These are phyloP conservation scores for Aspergillus sclerotioniger DNA, from an alignment of 495 filamentous ascomycete species.

Conservation along the genomic window DNA sequence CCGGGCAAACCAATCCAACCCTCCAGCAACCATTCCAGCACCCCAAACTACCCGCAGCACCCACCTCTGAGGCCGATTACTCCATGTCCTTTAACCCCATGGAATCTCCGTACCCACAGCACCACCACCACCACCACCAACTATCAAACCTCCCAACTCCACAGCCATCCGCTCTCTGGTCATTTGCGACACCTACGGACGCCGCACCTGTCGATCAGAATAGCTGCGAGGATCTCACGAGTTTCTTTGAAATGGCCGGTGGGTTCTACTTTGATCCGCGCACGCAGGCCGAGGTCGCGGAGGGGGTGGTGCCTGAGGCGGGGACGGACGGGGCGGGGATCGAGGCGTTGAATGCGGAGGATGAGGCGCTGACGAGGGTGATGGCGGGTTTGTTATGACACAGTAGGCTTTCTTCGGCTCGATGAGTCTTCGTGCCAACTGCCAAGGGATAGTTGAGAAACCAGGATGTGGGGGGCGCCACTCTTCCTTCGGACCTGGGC, in stretches of 20 bases:
- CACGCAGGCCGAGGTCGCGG: constrained; percentile 3
- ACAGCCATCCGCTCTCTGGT: constrained; percentile 23
- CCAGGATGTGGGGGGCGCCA: no score
- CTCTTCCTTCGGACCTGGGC: no score
- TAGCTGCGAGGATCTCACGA: constrained; percentile 40
- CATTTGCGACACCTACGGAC: constrained; percentile 17
- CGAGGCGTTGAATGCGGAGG: constrained; percentile 38
- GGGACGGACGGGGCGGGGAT: constrained; percentile 15
- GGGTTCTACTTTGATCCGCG: constrained; percentile 37
- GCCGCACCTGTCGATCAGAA: constrained; percentile 20
- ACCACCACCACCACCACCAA: constrained; percentile 10
- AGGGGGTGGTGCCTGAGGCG: constrained; percentile 10
- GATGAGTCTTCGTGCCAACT: no score
- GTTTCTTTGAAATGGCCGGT: constrained; percentile 45
- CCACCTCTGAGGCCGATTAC: constrained; percentile 4
- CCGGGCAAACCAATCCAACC: not conserved
- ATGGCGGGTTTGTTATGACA: constrained; percentile 44
- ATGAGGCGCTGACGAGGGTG: constrained; percentile 41
- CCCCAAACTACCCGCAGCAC: constrained; percentile 10
- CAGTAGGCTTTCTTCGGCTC: no score
- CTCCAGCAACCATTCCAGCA: not conserved
- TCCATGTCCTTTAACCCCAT: not conserved
- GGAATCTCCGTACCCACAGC: not conserved
- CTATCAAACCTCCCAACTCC: constrained; percentile 14
- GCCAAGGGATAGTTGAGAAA: no score